Percentiles rank a stretch among this genome's conserved stretches.
phyloP scores from a whole-genome alignment of 306 rosid genomes.

The Cotoneaster glaucophyllus region DNA sequence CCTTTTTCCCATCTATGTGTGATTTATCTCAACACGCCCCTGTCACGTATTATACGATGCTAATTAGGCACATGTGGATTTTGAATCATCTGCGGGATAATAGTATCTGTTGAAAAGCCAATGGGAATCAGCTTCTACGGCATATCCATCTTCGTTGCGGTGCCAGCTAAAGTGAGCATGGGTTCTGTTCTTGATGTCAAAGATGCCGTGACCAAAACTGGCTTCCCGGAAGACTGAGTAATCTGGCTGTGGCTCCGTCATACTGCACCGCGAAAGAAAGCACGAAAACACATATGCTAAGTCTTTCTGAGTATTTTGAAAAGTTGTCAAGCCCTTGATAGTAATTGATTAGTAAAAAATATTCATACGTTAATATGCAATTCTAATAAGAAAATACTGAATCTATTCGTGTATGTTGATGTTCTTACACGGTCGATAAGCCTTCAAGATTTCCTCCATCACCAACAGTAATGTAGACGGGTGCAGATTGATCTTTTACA shows the following conservation, averaged over 20 bases:
- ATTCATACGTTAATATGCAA: background rate
- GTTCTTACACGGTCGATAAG: constrained; percentile 49
- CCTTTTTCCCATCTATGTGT: rapidly evolving
- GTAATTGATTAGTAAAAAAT: too few species aligned
- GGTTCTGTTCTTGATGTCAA: constrained; percentile 16
- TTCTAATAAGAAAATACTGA: background rate
- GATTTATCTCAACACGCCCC: too few species aligned
- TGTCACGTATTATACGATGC: background rate
- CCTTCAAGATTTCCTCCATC: constrained; percentile 91
- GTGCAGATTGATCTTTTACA: constrained; percentile 61
- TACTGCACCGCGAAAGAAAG: background rate
- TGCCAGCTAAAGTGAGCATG: constrained; percentile 17
- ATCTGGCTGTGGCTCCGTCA: constrained; percentile 10
- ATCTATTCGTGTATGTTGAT: too few species aligned
- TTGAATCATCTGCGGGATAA: constrained; percentile 8
- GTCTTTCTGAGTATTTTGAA: background rate
- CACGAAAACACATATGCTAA: background rate
- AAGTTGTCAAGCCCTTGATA: too few species aligned
- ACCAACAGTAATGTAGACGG: constrained; percentile 74
- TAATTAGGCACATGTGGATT: background rate
- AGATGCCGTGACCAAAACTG: constrained; percentile 23
- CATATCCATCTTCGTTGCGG: constrained; percentile 10
- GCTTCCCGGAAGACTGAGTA: constrained; percentile 21
- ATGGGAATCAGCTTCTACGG: constrained; percentile 14
- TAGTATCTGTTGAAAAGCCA: constrained; percentile 12